Evolutionary conservation across 73 alveolate genomes (phyloP).

Genomic region (Blepharisma japonicum): DNA sequence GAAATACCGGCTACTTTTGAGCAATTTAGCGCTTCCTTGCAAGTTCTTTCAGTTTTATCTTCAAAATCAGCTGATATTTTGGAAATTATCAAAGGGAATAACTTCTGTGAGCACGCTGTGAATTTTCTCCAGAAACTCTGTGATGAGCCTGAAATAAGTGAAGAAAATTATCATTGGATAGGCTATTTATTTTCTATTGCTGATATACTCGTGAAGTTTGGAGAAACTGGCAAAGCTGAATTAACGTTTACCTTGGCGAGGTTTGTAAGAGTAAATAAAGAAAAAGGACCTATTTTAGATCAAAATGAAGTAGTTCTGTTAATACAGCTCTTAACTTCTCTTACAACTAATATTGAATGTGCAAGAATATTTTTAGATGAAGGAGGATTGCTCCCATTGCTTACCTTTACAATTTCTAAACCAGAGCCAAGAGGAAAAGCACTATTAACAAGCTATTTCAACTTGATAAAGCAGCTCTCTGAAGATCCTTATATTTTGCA

Average conservation of each 20-base stretch:
- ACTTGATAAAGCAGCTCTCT: not conserved
- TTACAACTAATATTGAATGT: not conserved
- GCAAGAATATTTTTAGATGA: not conserved
- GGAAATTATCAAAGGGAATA: conserved; percentile 18
- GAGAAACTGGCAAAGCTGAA: conserved; percentile 4
- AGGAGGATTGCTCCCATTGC: not conserved
- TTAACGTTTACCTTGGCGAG: not conserved
- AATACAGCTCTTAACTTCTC: not conserved
- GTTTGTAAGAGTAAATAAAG: not conserved
- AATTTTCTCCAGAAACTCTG: not conserved
- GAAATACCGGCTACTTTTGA: not conserved
- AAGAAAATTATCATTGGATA: not conserved
- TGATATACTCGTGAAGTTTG: conserved; percentile 8
- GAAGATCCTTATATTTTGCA: conserved; percentile 20
- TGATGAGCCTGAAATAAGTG: not conserved
- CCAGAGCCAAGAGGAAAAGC: not conserved
- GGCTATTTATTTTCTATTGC: conserved; percentile 10
- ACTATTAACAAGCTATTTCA: not conserved
- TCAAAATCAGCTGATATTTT: not conserved
- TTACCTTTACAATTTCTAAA: not conserved
- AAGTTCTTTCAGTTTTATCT: not conserved
- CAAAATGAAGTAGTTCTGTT: not conserved
- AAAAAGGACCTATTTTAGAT: not conserved
- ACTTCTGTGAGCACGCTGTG: not conserved
- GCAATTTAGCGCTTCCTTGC: conserved; percentile 1